These are phyloP conservation scores for Trametes villosa DNA, from an alignment of 768 basidiomycete species.

Conservation along the genomic window DNA sequence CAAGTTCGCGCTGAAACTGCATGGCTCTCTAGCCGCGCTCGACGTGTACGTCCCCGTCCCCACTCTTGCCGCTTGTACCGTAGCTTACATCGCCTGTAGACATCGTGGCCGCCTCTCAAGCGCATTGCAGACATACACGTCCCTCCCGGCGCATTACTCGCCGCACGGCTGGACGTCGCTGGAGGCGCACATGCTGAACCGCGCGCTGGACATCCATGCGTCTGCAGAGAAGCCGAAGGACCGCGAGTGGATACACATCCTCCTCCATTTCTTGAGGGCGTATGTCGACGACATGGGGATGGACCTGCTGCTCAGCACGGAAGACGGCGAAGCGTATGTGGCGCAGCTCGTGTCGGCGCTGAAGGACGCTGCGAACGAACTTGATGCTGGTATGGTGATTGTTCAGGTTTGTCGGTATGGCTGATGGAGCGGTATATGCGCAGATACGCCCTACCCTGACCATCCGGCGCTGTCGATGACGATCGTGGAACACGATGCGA, in stretches of 20 bases:
- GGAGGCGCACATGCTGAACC: conserved; percentile 78
- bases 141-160: conserved; percentile 85
- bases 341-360: conserved; percentile 53
- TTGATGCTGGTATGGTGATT: conserved; percentile 54
- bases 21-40: conserved; percentile 85
- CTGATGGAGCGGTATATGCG: not conserved
- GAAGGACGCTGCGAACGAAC: conserved; percentile 48
- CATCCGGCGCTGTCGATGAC: conserved; percentile 69
- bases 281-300: conserved; percentile 58
- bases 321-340: conserved; percentile 56
- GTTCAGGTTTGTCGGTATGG: conserved; percentile 2
- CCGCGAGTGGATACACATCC: conserved; percentile 79
- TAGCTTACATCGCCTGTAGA: conserved; percentile 42
- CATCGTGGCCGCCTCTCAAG: conserved; percentile 64
- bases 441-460: conserved; percentile 70
- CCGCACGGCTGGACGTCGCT: conserved; percentile 82
- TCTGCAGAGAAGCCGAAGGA: conserved; percentile 62
- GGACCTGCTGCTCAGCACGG: conserved; percentile 58
- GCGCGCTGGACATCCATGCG: conserved; percentile 70
- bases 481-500: conserved; percentile 48
- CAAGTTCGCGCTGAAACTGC: conserved; percentile 84
- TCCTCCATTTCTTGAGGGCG: conserved; percentile 76
- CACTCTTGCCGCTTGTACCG: not conserved
- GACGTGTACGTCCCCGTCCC: conserved; percentile 67
- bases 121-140: conserved; percentile 73